Base-by-base conservation (phyloP, 495 filamentous ascomycete species). In the Hypoxylon crocopeplum region DNA sequence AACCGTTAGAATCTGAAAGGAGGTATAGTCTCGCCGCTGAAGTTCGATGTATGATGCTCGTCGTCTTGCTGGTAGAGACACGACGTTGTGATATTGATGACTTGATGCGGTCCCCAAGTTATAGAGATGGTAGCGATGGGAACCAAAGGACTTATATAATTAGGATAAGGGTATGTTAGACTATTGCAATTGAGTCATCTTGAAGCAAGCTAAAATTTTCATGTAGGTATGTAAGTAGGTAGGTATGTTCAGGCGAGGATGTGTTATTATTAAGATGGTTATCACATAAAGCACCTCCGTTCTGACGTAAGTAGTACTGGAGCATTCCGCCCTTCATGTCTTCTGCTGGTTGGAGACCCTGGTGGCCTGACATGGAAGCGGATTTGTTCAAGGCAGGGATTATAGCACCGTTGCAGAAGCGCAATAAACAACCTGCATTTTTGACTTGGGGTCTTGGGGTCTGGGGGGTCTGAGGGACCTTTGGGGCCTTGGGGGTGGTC, bases 291-390 rank as follows among this genome's bases (percentile, higher is more conserved):
- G 29, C 25, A 48, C 25, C 49, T 47, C 49, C 27, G 48, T 64
- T 56, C 55, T 64, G 61, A 64, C 61, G 61, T 64, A 64, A 59
- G 39, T 39, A 47, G 21, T 42, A 51, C 37, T 64, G 24, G 44
- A 38, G 21, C 40, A 34, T 54, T 57, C 54, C 60, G 60, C 60
- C 60, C 60, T 64, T 64, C 60, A 46, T 54, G 60, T 50, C 54
- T 64, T 53, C 20, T 39, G 49, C n/a, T 59, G 48, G 54, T 49
- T 55, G 55, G 45, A 59, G 32, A 64, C 48, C 54, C 32, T 59
- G 48, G 60, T 64, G 60, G 60, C 45, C 60, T 64, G 55, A 64
- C 61, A 56, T 40, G 49, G 55, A 21, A 56, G 39, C 45, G 61
- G 32, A 59, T 48, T 42, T 64, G 45, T 42, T 16, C 27, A 55